Conservation (phyloP, 1,139 yeast genomes). For the Geotrichum reessii region DNA sequence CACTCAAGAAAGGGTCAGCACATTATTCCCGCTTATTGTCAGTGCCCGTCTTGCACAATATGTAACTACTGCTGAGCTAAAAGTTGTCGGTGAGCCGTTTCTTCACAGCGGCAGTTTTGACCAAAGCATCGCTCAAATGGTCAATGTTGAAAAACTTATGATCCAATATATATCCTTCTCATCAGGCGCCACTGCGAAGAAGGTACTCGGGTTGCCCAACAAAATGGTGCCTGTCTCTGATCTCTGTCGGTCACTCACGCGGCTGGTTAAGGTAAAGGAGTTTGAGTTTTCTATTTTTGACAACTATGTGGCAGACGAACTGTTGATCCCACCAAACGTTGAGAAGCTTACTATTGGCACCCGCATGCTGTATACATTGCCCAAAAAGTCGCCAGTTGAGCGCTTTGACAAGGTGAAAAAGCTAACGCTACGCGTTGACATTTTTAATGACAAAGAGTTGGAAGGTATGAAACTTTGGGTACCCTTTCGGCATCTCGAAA, state of each 20-base stretch:
- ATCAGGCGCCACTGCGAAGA: not conserved
- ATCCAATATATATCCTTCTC: not conserved
- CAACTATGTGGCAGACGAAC: not conserved
- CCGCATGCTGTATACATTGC: not conserved
- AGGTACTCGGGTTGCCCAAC: not conserved
- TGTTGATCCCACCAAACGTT: not conserved
- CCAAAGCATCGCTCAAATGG: not conserved
- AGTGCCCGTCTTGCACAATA: not conserved
- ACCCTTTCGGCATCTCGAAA: not conserved
- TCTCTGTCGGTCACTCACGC: not conserved
- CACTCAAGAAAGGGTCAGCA: not conserved
- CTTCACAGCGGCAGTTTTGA: not conserved
- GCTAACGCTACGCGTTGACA: not conserved
- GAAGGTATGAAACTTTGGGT: not conserved
- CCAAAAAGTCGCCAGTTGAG: not conserved
- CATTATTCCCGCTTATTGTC: not conserved
- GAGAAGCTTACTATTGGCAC: not conserved
- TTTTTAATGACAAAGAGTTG: not conserved
- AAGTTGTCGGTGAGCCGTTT: not conserved
- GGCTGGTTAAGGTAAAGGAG: not conserved
- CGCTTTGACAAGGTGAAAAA: not conserved
- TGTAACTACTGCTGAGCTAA: not conserved
- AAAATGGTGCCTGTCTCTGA: not conserved
- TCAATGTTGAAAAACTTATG: not conserved
- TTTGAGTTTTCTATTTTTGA: constrained; percentile 1